Base-by-base conservation (phyloP, 768 basidiomycete genomes). In the Lentinula sp. region DNA sequence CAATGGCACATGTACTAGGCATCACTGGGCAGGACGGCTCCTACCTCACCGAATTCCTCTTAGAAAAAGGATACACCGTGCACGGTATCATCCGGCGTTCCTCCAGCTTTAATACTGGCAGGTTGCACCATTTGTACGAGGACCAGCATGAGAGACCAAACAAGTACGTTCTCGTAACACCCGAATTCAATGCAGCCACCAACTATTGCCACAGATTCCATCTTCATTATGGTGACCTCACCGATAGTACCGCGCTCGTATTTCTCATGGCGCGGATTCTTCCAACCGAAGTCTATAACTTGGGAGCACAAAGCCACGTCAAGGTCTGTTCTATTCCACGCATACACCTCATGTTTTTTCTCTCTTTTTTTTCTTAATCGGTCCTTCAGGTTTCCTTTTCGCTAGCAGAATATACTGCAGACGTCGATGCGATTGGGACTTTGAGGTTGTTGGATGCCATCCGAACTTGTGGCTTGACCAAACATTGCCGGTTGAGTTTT, bases 331-430 rank as follows among this genome's bases (percentile, higher is more conserved):
- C 2, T 48, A 48, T 39, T 39, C 3, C 37, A 28, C 28, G 28
- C 28, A 43, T 43, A 6, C 42, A 43, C 6, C 13, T n/a, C 16
- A 16, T 16, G 16, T 43, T 43, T 16, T 16, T 23, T 23, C 23
- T 3, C 5, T 11, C n/a, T 9, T 4, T 9, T 4, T 23, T 9
- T 48, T 23, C 46, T n/a, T 23, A 16, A 18, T 48, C 46, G 2
- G n/a, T 23, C 16, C 11, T 18, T n/a, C 8, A 48, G 46, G 95
- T 98, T 65, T 97, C 95, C 31, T 98, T 98, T 73, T 96, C 98
- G 75, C 96, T 98, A 93, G 93, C 95, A 28, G 95, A 98, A 75
- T 98, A 98, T 78, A 98, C 96, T 0, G 95, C 92, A 55, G 96
- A 98, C 69, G 95, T 98, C 53, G 95, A 98, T 67, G 95, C 88